Base-by-base conservation (phyloP, 2,329 filamentous ascomycete genomes). In the Aspergillus sp. region DNA sequence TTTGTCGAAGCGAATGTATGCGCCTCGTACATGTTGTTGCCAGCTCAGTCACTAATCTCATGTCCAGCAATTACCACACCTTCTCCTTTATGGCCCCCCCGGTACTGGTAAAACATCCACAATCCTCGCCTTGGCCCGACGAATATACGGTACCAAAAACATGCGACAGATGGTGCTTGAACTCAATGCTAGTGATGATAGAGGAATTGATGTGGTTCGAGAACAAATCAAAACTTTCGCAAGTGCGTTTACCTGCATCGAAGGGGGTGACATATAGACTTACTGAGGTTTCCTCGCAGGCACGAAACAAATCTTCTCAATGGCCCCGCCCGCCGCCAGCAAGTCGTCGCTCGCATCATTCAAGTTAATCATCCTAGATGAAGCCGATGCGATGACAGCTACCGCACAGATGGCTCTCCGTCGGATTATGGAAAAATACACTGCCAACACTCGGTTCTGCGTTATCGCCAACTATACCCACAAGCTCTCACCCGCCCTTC, bases 221-320 rank as follows among this genome's bases (percentile, higher is more conserved):
- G 95, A 99, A 79, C 95, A 99, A 77, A 99, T 99, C 84, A 99
- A 98, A 83, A 99, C 95, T 0, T 99, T 99, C 78, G 93, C 91
- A 41, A 96, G 90, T 79, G 52, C 52, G 70, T 74, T 27, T 1
- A 52, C 31, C 49, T 31, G 44, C 33, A 33, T 23, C 52, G 39
- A 7, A 37, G n/a, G 12, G 8, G 3, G 6, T 7, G 15, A 9
- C 15, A 43, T 11, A 43, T n/a, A 11, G 27, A 24, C 23, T 43
- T 17, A 41, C 35, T 41, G 4, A 15, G 7, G 35, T 15, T 41
- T 5, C 12, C 43, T 19, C 6, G 17, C 45, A 79, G 76, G 76
- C 66, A 99, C 95, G 7, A 97, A 96, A 76, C 95, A 99, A 73
- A 99, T 99, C 68, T 99, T 99, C 79, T 86, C 84, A n/a, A 80